Evolutionary conservation across 106 monocot genomes (phyloP), one percentile per base, ranked within the genome.

Genomic region (Xerophyta viscosa): DNA sequence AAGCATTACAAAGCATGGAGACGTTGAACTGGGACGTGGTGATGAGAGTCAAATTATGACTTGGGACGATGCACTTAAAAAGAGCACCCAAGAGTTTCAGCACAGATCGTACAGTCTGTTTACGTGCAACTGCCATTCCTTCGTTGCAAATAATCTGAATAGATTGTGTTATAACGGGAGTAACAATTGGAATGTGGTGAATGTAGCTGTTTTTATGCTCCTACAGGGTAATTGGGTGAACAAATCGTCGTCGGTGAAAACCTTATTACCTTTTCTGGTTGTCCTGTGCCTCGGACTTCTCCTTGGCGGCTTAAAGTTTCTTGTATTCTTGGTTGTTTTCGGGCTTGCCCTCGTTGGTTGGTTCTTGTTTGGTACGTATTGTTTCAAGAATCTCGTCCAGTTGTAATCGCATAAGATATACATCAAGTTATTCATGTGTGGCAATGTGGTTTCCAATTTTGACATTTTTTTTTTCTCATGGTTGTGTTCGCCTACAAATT

Each of bases 61-160:
- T 23, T 94, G 84, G 88, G 94, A 96, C 57, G 84, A 73, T 37
- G 75, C 84, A 19, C 78, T 88, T 17, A 68, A 43, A 61, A 88
- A 66, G 60, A 57, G 88, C 70, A 84, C 71, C n/a, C 81, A 72
- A 37, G 81, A 96, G 43, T 96, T 78, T 50, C 94, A 96, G 57
- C 81, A 88, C 64, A 84, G 76, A 57, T 47, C 61, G 11, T 96
- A 88, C 73, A 88, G 56, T 61, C 52, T 96, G 0, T 74, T 96
- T 20, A 96, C 94, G 25, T 94, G 94, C 81, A 94, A 94, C 53
- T 88, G 94, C 57, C 94, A 94, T 55, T 88, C 84, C 21, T 94
- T 94, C 20, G 94, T 94, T 2, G 84, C 78, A 7, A 84, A 87
- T 43, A 75, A 68, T 43, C 66, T 88, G 62, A 88, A 94, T 58